These are phyloP conservation scores for Ajuga chamaepitys DNA, from an alignment of 257 asterid species.

Conservation along the genomic window DNA sequence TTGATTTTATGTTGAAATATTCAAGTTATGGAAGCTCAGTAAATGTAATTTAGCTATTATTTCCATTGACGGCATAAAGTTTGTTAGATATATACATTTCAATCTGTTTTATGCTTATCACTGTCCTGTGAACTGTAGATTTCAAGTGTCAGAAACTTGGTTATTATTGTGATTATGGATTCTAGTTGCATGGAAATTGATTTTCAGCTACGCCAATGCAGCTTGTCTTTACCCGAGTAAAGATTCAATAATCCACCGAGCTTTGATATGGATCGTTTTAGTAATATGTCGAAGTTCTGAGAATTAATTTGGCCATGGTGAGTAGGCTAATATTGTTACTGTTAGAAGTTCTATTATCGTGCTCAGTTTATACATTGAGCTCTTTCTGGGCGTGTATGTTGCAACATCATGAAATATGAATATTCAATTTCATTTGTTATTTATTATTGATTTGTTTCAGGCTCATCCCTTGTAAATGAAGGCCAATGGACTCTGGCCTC, in stretches of 20 bases:
- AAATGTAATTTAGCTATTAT: neutral
- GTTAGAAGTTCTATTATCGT: neutral
- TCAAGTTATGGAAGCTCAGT: too few species aligned
- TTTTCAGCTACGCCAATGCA: neutral
- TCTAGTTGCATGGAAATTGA: neutral
- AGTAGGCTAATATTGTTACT: neutral
- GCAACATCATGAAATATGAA: neutral
- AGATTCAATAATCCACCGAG: neutral
- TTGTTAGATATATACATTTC: neutral
- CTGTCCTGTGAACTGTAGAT: neutral
- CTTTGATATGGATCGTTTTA: neutral
- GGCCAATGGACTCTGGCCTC: constrained; percentile 32
- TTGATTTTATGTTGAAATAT: too few species aligned
- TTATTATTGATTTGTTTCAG: too few species aligned
- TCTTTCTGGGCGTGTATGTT: neutral
- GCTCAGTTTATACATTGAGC: neutral
- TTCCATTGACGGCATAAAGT: neutral
- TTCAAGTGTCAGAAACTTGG: neutral
- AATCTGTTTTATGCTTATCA: neutral
- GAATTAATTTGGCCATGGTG: neutral
- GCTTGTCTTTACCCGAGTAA: neutral
- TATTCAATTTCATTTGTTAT: neutral
- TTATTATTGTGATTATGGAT: neutral
- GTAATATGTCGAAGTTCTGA: neutral
- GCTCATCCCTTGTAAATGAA: constrained; percentile 26